These are phyloP conservation scores for Lentinula lateritia DNA, from an alignment of 768 basidiomycete genomes.

Conservation along the genomic window DNA sequence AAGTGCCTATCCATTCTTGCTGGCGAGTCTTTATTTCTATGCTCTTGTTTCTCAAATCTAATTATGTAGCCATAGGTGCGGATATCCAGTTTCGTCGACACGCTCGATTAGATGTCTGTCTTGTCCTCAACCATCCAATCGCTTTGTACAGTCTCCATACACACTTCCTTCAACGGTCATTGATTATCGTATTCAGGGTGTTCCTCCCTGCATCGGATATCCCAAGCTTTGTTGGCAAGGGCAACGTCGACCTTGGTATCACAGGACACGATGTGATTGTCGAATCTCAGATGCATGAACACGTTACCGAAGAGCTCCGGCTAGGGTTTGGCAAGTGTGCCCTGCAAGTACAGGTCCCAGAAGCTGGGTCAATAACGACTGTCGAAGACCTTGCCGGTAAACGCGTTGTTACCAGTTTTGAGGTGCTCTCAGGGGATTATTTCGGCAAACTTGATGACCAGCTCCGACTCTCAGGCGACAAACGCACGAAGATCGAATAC, in stretches of 20 bases:
- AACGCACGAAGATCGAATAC: conserved; percentile 83
- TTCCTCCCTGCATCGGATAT: conserved; percentile 97
- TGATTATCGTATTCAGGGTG: conserved; percentile 46
- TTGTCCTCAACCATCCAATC: conserved; percentile 91
- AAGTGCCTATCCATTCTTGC: conserved; percentile 82
- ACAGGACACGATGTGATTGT: conserved; percentile 98
- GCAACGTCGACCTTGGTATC: conserved; percentile 94
- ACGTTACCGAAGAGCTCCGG: conserved; percentile 73
- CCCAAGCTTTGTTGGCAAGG: conserved; percentile 97
- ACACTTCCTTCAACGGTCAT: background rate
- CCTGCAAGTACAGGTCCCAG: conserved; percentile 88
- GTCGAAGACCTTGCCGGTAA: conserved; percentile 84
- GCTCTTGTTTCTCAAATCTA: conserved; percentile 7
- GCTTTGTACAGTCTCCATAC: conserved; percentile 64
- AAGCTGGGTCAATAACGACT: conserved; percentile 57
- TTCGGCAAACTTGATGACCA: conserved; percentile 63
- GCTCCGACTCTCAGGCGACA: conserved; percentile 43
- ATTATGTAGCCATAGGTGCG: conserved; percentile 51
- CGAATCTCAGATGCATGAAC: conserved; percentile 76
- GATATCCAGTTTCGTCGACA: conserved; percentile 92
- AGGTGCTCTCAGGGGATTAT: conserved; percentile 76
- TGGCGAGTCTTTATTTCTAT: conserved; percentile 40
- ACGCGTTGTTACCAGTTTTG: conserved; percentile 92
- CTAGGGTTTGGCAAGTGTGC: conserved; percentile 93
- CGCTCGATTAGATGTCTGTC: conserved; percentile 84